Conservation (phyloP, 768 basidiomycete genomes). For the Hericium rajendrae region DNA sequence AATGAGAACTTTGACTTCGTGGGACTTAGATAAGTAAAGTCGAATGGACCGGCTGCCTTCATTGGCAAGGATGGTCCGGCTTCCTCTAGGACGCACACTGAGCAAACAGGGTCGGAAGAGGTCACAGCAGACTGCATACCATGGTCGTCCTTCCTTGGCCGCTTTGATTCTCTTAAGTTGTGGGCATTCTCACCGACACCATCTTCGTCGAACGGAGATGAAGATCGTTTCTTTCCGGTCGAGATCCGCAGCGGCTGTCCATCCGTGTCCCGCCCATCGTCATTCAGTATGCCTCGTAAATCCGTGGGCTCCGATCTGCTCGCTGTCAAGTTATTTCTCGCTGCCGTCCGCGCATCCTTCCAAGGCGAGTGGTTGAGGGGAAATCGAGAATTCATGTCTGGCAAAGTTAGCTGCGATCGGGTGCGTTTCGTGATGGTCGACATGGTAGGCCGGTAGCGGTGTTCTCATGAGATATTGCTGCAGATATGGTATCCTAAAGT, state of each 20-base stretch:
- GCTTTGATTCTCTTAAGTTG: not conserved
- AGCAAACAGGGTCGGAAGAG: not conserved
- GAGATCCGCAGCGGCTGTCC: not conserved
- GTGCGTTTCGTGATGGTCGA: slow-evolving; percentile 11
- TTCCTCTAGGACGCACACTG: not conserved
- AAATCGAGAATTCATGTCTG: slow-evolving; percentile 4
- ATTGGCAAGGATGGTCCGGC: not conserved
- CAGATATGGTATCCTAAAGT: too few relatives aligned
- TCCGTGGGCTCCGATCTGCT: not conserved
- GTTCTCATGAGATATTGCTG: too few relatives aligned
- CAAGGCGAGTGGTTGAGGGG: slow-evolving; percentile 8
- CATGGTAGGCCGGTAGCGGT: not conserved
- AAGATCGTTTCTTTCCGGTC: not conserved
- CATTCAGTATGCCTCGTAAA: not conserved
- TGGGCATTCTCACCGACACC: too few relatives aligned
- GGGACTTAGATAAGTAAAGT: slow-evolving; percentile 7
- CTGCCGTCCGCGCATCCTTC: slow-evolving; percentile 9
- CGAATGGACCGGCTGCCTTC: slow-evolving; percentile 9
- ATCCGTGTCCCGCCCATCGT: not conserved
- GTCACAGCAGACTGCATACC: not conserved
- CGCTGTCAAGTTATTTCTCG: slow-evolving; percentile 1
- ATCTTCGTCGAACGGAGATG: not conserved
- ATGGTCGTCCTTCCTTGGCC: not conserved
- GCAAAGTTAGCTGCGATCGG: slow-evolving; percentile 9
- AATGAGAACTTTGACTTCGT: not conserved